Evolutionary conservation across 1,284 basidiomycete species (phyloP).

Genomic region (Rhodotorula sp.): DNA sequence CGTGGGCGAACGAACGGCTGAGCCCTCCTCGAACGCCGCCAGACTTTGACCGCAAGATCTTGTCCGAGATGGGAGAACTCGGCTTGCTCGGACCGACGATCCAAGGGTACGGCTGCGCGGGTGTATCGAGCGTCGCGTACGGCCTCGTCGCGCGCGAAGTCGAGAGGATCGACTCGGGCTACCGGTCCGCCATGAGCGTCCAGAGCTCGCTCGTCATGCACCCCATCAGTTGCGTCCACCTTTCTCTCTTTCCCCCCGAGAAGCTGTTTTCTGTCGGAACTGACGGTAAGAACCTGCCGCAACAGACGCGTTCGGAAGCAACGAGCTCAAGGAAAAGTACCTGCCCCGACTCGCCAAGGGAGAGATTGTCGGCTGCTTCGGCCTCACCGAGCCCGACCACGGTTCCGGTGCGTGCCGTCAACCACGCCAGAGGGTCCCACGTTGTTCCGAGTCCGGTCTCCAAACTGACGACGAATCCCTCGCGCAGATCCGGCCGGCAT

Average conservation of each 20-base stretch:
- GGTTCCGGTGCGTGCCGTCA: conserved; percentile 52
- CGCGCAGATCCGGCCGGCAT: conserved; percentile 60
- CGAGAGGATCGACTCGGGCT: conserved; percentile 92
- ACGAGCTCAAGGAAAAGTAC: conserved; percentile 87
- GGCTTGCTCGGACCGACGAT: conserved; percentile 91
- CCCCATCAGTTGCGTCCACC: conserved; percentile 62
- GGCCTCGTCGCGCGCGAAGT: conserved; percentile 91
- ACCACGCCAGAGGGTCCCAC: no score
- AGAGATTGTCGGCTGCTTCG: conserved; percentile 88
- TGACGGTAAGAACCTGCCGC: background rate
- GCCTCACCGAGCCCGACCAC: conserved; percentile 93
- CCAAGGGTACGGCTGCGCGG: conserved; percentile 89
- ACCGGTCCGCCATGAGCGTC: conserved; percentile 91
- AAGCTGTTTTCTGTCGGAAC: background rate
- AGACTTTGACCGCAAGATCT: conserved; percentile 76
- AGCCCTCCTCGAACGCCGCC: conserved; percentile 16
- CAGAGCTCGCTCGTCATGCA: conserved; percentile 98
- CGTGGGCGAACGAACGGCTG: background rate
- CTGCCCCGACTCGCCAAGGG: conserved; percentile 82
- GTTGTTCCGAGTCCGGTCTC: no score
- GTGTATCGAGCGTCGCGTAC: conserved; percentile 64
- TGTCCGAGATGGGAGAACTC: conserved; percentile 88
- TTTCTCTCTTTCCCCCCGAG: no score
- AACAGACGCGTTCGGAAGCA: conserved; percentile 75
- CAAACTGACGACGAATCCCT: background rate